Evolutionary conservation across 441 rosid genomes (phyloP).

Genomic region (Adansonia grandidieri): DNA sequence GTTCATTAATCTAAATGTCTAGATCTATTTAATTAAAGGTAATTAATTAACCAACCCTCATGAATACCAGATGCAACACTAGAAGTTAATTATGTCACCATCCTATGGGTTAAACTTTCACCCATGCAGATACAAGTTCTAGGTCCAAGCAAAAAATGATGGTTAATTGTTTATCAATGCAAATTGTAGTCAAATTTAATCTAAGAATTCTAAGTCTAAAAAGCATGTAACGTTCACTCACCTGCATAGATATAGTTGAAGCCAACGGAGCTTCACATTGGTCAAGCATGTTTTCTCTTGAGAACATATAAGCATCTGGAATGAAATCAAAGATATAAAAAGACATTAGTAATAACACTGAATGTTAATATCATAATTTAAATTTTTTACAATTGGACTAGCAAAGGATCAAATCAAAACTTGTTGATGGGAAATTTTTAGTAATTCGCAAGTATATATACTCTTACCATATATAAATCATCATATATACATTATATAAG

Average conservation of each 20-base stretch:
- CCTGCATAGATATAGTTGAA: constrained; percentile 67
- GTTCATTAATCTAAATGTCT: not conserved
- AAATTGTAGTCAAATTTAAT: not conserved
- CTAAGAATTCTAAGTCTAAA: not conserved
- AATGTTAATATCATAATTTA: not conserved
- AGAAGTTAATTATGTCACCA: not conserved
- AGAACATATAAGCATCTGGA: constrained; percentile 17
- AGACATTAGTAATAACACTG: not conserved
- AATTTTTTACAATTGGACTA: not conserved
- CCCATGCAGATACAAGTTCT: not conserved
- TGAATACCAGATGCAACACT: not conserved
- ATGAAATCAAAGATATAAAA: constrained; percentile 4
- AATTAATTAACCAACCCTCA: not conserved
- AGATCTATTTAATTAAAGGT: not conserved
- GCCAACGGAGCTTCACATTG: constrained; percentile 59
- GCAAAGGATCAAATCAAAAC: not conserved
- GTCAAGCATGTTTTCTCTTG: constrained; percentile 53
- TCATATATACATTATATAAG: too few relatives aligned
- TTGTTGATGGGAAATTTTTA: not conserved
- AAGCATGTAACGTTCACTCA: constrained; percentile 29
- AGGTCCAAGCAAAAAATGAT: not conserved
- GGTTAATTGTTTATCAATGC: not conserved
- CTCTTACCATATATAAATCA: not conserved
- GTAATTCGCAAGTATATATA: not conserved
- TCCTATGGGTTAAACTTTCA: constrained; percentile 9